phyloP scores from a whole-genome alignment of 768 basidiomycete genomes.

The Auriscalpium orientale region DNA sequence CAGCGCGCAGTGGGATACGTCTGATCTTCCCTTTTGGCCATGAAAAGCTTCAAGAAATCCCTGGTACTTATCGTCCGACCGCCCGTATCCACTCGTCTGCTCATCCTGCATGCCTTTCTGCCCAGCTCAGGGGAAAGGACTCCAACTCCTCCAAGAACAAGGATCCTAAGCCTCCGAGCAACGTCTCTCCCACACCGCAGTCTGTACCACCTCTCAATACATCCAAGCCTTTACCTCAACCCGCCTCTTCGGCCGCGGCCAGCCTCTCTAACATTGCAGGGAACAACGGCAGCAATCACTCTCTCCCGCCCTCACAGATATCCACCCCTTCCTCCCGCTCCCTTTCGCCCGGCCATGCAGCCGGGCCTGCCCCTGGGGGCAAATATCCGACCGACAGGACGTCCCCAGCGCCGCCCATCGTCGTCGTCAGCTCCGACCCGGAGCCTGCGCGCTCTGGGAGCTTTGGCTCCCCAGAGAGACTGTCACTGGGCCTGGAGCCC shows the following conservation, averaged over 20 bases:
- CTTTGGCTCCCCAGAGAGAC: slow-evolving; percentile 40
- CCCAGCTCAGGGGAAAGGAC: slow-evolving; percentile 64
- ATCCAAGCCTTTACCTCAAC: slow-evolving; percentile 55
- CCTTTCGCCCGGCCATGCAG: slow-evolving; percentile 28
- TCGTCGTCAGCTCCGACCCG: slow-evolving; percentile 75
- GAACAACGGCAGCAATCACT: slow-evolving; percentile 33
- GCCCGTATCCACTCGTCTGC: slow-evolving; percentile 11
- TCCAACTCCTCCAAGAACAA: slow-evolving; percentile 60
- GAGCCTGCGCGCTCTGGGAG: slow-evolving; percentile 30
- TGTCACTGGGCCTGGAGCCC: slow-evolving; percentile 41
- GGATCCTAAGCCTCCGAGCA: slow-evolving; percentile 41
- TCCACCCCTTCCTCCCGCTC: slow-evolving; percentile 31
- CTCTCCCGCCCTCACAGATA: slow-evolving; percentile 32
- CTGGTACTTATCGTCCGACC: slow-evolving; percentile 41
- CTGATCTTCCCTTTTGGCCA: slow-evolving; percentile 20
- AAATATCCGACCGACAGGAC: slow-evolving; percentile 44
- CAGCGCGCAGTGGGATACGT: neutral
- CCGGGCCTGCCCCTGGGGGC: slow-evolving; percentile 45
- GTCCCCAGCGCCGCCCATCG: slow-evolving; percentile 68
- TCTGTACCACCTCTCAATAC: slow-evolving; percentile 43
- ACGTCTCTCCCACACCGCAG: slow-evolving; percentile 38
- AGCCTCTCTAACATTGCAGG: slow-evolving; percentile 27
- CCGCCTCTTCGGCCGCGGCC: slow-evolving; percentile 30
- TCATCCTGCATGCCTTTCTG: slow-evolving; percentile 10
- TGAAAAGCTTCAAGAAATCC: slow-evolving; percentile 85